Conservation (phyloP, 345 rosid species). For the Anacardium occidentale region DNA sequence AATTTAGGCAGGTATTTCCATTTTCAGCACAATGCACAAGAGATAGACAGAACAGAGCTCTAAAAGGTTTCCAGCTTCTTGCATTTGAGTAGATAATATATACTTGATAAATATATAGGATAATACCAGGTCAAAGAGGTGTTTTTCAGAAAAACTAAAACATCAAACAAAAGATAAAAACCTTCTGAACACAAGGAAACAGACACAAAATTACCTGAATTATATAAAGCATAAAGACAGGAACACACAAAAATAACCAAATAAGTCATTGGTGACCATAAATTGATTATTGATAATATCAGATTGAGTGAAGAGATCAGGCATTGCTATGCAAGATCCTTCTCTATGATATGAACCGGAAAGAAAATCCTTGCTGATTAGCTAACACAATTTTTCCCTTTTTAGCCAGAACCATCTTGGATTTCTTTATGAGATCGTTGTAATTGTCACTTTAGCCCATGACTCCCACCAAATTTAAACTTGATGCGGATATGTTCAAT, state of each 20-base stretch:
- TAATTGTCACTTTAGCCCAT: neutral
- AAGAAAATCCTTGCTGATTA: neutral
- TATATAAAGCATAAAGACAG: slow-evolving; percentile 4
- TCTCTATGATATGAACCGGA: slow-evolving; percentile 6
- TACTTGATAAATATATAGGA: neutral
- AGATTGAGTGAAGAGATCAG: neutral
- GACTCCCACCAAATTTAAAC: neutral
- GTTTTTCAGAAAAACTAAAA: neutral
- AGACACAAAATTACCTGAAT: neutral
- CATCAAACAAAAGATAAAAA: neutral
- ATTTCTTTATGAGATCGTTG: neutral
- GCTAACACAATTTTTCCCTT: neutral
- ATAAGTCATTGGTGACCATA: neutral
- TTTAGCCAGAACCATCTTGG: neutral
- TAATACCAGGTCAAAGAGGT: neutral
- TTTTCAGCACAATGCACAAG: neutral
- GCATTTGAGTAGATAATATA: slow-evolving; percentile 1
- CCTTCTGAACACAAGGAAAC: neutral
- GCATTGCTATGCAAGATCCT: neutral
- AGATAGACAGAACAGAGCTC: neutral
- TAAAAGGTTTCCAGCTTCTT: neutral
- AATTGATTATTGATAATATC: neutral
- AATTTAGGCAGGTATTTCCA: neutral
- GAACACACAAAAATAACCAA: slow-evolving; percentile 1
- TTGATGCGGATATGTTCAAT: neutral